Conservation (phyloP, 257 asterid genomes). For the Ophiorrhiza pumila region DNA sequence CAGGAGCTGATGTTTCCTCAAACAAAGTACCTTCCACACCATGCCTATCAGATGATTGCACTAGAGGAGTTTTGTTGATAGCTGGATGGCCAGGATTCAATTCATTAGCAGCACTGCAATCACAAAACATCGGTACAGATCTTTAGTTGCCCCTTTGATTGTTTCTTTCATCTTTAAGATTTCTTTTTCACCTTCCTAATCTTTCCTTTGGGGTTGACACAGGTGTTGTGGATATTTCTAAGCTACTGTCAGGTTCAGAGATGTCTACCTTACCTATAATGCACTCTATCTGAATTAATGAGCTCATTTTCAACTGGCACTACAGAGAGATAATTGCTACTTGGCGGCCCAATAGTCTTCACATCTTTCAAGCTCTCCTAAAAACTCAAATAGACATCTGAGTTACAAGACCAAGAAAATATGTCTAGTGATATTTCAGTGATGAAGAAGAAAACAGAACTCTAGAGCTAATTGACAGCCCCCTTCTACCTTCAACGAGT, state of each 20-base stretch:
- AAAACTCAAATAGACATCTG: background rate
- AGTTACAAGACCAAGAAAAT: conserved; percentile 3
- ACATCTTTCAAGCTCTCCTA: conserved; percentile 13
- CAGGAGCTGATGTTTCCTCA: conserved; percentile 6
- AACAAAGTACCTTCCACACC: background rate
- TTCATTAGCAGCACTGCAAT: conserved; percentile 9
- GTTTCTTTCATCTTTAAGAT: background rate
- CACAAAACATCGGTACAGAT: background rate
- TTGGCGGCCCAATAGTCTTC: background rate
- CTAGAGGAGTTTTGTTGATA: background rate
- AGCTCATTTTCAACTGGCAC: background rate
- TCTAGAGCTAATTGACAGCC: background rate
- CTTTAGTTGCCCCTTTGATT: background rate
- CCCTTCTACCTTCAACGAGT: conserved; percentile 2
- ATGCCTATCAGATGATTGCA: background rate
- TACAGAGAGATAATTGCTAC: background rate
- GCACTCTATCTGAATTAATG: background rate
- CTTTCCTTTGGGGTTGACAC: background rate
- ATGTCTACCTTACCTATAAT: conserved; percentile 4
- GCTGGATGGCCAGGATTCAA: background rate
- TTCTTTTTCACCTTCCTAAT: background rate
- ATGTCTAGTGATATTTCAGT: background rate
- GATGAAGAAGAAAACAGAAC: background rate
- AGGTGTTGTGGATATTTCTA: background rate
- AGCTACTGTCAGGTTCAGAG: background rate